Evolutionary conservation across 169 alveolate genomes (phyloP), one percentile per base, ranked within the genome.

Genomic region (Fabrea salina): DNA sequence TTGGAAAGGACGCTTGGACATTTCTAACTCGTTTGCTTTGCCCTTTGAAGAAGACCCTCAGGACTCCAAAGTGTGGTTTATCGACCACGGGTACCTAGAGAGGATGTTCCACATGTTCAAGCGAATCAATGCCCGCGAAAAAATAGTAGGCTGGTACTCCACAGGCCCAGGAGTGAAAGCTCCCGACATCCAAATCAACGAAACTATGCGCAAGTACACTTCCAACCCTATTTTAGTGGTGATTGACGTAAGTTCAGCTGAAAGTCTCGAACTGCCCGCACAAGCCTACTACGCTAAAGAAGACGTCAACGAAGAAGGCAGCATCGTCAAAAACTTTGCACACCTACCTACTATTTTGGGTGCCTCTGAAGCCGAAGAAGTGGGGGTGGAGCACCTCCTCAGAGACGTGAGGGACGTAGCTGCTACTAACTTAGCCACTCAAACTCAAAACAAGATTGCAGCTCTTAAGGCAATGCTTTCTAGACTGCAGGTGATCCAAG

Each of bases 31-130:
- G 82, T 98, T 93, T 79, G 99, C 99, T 13, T 86, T 98, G 1
- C 99, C 99, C 43, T 98, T 98, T 85, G 99, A 98, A 80, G 99
- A 98, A 91, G 99, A 98, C 86, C 93, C 98, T 13, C 96, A 95
- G 57, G 99, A 98, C 79, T 97, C 98, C 0, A 94, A 94, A 83
- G 98, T 98, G 22, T 98, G 99, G 99, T 98, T 91, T 84, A 87
- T 98, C 25, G 99, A 98, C 83, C 99, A 97, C 84, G 96, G 97
- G 84, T 98, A 96, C 84, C 98, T 97, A 80, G 99, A 98, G 80
- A 89, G 93, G 56, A 96, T 98, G 96, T 97, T 92, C 84, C 92
- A 86, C 76, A 98, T 98, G 99, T 97, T 97, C 93, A 97, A 96
- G 81, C 96, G 96, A 91, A 97, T 94, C 79, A 96, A 96, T 83